Percentiles rank a stretch among this genome's conserved stretches.
These are phyloP conservation scores for Yamadazyma aaseri DNA, from an alignment of 1,139 yeast species.

Conservation along the genomic window DNA sequence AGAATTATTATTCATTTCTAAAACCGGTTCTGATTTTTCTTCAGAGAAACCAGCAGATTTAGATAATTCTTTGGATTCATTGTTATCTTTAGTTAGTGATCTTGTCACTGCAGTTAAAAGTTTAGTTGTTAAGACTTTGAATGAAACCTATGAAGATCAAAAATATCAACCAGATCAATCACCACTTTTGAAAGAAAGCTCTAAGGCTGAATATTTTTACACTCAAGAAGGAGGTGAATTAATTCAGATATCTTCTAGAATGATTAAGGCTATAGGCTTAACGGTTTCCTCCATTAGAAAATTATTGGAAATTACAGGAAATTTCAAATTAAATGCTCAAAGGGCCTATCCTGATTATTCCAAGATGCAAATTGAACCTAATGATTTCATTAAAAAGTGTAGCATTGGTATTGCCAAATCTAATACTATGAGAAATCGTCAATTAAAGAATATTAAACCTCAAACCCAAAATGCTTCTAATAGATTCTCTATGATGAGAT, in stretches of 20 bases:
- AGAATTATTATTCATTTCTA: constrained; percentile 64
- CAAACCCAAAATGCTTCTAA: constrained; percentile 20
- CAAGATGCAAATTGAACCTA: constrained; percentile 57
- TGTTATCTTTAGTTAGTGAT: constrained; percentile 61
- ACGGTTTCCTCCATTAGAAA: constrained; percentile 47
- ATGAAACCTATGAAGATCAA: constrained; percentile 34
- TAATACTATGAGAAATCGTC: constrained; percentile 30
- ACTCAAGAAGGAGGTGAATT: constrained; percentile 68
- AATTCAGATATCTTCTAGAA: constrained; percentile 58
- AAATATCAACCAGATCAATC: constrained; percentile 10
- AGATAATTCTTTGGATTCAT: constrained; percentile 56
- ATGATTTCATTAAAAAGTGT: constrained; percentile 59
- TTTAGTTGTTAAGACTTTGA: constrained; percentile 54
- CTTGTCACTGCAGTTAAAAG: constrained; percentile 63
- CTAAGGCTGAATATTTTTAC: constrained; percentile 44
- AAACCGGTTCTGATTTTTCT: constrained; percentile 48
- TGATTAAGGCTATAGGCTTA: constrained; percentile 56
- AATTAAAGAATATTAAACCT: constrained; percentile 15
- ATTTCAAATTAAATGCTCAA: constrained; percentile 63
- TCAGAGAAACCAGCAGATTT: constrained; percentile 43
- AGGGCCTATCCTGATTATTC: constrained; percentile 75
- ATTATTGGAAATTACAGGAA: constrained; percentile 58
- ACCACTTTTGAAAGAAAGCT: constrained; percentile 7
- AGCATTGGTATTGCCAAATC: constrained; percentile 59
- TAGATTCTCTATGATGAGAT: constrained; percentile 61